phyloP scores from a whole-genome alignment of 164 flowering plant species.

The Chimonanthus salicifolius region DNA sequence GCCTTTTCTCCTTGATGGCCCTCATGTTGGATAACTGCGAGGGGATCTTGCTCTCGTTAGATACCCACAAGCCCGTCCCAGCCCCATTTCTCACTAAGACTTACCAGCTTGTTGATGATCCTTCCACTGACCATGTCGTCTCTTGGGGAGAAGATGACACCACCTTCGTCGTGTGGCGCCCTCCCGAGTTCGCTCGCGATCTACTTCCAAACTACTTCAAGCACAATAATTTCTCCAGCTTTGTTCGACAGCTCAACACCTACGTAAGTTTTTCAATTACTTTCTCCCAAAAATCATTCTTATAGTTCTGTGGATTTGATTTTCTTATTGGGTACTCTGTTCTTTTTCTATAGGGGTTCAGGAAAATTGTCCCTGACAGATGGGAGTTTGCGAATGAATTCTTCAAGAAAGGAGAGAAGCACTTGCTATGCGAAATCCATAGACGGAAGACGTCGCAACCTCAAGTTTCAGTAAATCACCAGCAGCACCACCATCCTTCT shows the following conservation, averaged over 20 bases:
- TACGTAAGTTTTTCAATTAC: slow-evolving; percentile 35
- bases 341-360: slow-evolving; percentile 56
- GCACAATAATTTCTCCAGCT: slow-evolving; percentile 95
- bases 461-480: slow-evolving; percentile 40
- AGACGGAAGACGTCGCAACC: slow-evolving; percentile 75
- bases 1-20: slow-evolving; percentile 33
- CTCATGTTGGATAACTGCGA: slow-evolving; percentile 64
- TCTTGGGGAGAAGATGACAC: slow-evolving; percentile 95
- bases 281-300: background rate
- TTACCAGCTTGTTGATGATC: slow-evolving; percentile 89
- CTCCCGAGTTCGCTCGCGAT: slow-evolving; percentile 91
- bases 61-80: slow-evolving; percentile 81
- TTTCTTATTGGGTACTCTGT: background rate
- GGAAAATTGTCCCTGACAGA: slow-evolving; percentile 94
- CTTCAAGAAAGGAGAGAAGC: slow-evolving; percentile 91
- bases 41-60: slow-evolving; percentile 62
- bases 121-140: slow-evolving; percentile 79
- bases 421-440: slow-evolving; percentile 91
- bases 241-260: slow-evolving; percentile 90
- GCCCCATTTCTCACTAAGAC: slow-evolving; percentile 91
- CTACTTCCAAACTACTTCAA: slow-evolving; percentile 95
- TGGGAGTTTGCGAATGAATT: slow-evolving; percentile 98
- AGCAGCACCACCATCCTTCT: slow-evolving; percentile 12
- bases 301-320: background rate
- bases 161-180: slow-evolving; percentile 92